These are phyloP conservation scores for Boletus subparvulus DNA, from an alignment of 768 basidiomycete genomes.

Conservation along the genomic window DNA sequence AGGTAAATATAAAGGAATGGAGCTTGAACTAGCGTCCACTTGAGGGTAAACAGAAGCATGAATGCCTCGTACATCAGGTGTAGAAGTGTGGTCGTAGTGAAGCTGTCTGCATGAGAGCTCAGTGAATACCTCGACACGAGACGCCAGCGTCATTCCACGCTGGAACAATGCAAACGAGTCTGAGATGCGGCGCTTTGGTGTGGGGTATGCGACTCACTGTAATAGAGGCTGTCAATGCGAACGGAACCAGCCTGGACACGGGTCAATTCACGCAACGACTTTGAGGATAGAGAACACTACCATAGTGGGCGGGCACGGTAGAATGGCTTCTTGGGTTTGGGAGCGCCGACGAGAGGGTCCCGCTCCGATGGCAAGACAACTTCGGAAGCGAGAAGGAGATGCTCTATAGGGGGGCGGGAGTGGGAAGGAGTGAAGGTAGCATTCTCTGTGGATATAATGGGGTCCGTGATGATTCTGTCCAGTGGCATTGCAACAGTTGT, in stretches of 20 bases:
- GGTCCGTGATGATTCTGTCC: slow-evolving; percentile 34
- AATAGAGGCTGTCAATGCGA: slow-evolving; percentile 63
- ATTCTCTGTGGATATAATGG: slow-evolving; percentile 37
- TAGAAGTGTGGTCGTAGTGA: slow-evolving; percentile 42
- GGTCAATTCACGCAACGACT: slow-evolving; percentile 6
- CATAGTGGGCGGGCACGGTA: slow-evolving; percentile 51
- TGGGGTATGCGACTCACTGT: slow-evolving; percentile 46
- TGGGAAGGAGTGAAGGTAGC: slow-evolving; percentile 24
- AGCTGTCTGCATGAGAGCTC: slow-evolving; percentile 68
- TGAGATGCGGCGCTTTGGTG: background rate
- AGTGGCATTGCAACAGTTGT: slow-evolving; percentile 20
- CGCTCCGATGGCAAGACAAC: slow-evolving; percentile 30
- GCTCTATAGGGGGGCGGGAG: slow-evolving; percentile 21
- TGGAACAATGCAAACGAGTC: slow-evolving; percentile 30
- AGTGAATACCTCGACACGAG: slow-evolving; percentile 78
- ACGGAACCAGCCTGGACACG: slow-evolving; percentile 62
- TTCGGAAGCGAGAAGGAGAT: slow-evolving; percentile 11
- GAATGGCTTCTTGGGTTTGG: slow-evolving; percentile 42
- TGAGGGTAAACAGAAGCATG: slow-evolving; percentile 1
- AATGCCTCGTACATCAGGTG: background rate
- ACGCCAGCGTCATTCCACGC: slow-evolving; percentile 80
- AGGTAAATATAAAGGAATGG: slow-evolving; percentile 13
- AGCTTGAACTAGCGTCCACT: slow-evolving; percentile 5
- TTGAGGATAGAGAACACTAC: slow-evolving; percentile 23
- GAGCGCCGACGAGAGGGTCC: slow-evolving; percentile 31